Evolutionary conservation across 345 rosid genomes (phyloP).

Genomic region (Eucalyptus pumila): DNA sequence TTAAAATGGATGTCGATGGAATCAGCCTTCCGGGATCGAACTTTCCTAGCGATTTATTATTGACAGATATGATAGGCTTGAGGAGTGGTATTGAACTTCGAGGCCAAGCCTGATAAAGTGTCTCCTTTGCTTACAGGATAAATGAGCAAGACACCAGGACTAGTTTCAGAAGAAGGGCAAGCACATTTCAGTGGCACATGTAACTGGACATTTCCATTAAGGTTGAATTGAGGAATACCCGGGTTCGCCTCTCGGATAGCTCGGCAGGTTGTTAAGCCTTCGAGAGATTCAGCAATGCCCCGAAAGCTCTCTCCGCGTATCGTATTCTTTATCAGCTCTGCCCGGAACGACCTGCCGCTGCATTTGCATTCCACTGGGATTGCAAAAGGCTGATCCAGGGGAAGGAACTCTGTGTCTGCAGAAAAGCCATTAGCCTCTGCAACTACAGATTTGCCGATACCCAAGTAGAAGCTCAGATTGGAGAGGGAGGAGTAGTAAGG

Average conservation of each 20-base stretch:
- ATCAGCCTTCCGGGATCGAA: constrained; percentile 20
- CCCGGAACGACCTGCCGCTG: constrained; percentile 36
- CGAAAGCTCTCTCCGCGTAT: constrained; percentile 49
- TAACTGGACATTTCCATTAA: constrained; percentile 23
- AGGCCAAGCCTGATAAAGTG: constrained; percentile 37
- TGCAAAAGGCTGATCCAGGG: constrained; percentile 28
- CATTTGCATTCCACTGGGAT: constrained; percentile 62
- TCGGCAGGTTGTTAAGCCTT: constrained; percentile 63
- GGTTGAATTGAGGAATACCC: constrained; percentile 24
- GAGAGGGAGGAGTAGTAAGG: constrained; percentile 41
- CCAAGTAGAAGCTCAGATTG: constrained; percentile 48
- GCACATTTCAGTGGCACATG: constrained; percentile 50
- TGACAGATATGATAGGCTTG: constrained; percentile 55
- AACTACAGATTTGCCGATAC: constrained; percentile 21
- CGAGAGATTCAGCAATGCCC: constrained; percentile 44
- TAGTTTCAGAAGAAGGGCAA: constrained; percentile 29
- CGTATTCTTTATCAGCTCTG: constrained; percentile 32
- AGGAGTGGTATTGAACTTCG: constrained; percentile 46
- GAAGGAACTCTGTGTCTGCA: constrained; percentile 37
- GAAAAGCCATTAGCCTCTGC: constrained; percentile 39
- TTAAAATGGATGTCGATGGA: constrained; percentile 41
- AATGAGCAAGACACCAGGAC: constrained; percentile 26
- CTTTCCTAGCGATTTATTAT: constrained; percentile 19
- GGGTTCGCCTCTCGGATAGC: constrained; percentile 48
- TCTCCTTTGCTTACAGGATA: constrained; percentile 56